phyloP scores from a whole-genome alignment of 169 alveolate genomes.

The Cryptosporidium sp. region DNA sequence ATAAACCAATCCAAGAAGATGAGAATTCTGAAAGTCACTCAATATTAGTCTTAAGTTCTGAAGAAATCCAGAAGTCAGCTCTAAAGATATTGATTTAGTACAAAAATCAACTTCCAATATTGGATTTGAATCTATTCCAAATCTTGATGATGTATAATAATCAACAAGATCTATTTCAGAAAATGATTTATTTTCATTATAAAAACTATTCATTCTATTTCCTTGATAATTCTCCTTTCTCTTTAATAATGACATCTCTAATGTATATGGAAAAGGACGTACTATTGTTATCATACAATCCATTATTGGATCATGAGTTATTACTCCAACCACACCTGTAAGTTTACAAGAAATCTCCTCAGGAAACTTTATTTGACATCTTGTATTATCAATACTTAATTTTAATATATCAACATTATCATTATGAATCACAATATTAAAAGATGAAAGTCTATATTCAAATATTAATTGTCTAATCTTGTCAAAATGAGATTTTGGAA shows the following conservation, averaged over 20 bases:
- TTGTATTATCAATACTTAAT: slow-evolving; percentile 30
- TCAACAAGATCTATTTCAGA: neutral
- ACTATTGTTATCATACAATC: slow-evolving; percentile 67
- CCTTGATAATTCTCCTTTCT: neutral
- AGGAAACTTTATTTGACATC: slow-evolving; percentile 19
- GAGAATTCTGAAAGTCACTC: slow-evolving; percentile 35
- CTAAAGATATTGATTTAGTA: slow-evolving; percentile 63
- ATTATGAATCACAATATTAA: slow-evolving; percentile 62
- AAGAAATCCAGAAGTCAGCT: slow-evolving; percentile 66
- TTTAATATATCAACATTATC: slow-evolving; percentile 39
- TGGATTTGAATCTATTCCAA: neutral
- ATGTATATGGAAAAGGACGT: slow-evolving; percentile 43
- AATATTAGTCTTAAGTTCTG: slow-evolving; percentile 38
- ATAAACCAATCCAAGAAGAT: slow-evolving; percentile 46
- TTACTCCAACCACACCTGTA: slow-evolving; percentile 39
- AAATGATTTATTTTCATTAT: neutral
- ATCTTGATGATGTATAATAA: neutral
- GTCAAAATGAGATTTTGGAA: slow-evolving; percentile 20
- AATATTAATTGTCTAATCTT: slow-evolving; percentile 29
- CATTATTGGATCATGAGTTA: slow-evolving; percentile 73
- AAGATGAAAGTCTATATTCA: slow-evolving; percentile 30
- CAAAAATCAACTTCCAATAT: slow-evolving; percentile 20
- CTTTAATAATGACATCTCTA: neutral
- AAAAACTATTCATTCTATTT: neutral
- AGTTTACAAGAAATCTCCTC: slow-evolving; percentile 25